These are phyloP conservation scores for Epichloe sylvatica DNA, from an alignment of 2,329 filamentous ascomycete genomes.

Conservation along the genomic window DNA sequence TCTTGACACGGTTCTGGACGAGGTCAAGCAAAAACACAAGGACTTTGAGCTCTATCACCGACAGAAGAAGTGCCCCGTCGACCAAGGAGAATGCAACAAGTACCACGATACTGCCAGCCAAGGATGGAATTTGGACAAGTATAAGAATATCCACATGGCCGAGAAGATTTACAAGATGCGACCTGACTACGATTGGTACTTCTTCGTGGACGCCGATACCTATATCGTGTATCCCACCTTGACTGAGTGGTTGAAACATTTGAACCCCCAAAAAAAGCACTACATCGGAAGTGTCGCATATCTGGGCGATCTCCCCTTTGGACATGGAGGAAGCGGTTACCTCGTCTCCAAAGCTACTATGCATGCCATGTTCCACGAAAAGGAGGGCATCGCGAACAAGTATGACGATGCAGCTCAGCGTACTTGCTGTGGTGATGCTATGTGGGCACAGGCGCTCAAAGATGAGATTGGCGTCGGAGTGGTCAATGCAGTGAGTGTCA, in stretches of 20 bases:
- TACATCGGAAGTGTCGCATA: constrained; percentile 38
- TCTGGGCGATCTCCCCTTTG: constrained; percentile 30
- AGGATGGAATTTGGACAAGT: constrained; percentile 45
- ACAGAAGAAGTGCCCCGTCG: constrained; percentile 30
- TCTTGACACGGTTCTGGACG: constrained; percentile 29
- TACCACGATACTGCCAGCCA: constrained; percentile 14
- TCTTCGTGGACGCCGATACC: constrained; percentile 46
- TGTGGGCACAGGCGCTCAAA: constrained; percentile 32
- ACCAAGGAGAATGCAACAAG: constrained; percentile 31
- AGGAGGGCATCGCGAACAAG: constrained; percentile 28
- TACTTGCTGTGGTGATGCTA: constrained; percentile 38
- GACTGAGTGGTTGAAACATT: constrained; percentile 30
- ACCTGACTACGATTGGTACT: constrained; percentile 42
- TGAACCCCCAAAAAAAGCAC: constrained; percentile 28
- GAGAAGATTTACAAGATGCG: constrained; percentile 37
- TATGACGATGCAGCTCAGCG: constrained; percentile 29
- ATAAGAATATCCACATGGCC: constrained; percentile 47
- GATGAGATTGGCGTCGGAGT: constrained; percentile 28
- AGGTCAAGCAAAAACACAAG: constrained; percentile 28
- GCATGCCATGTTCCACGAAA: constrained; percentile 27
- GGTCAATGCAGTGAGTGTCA: constrained; percentile 25
- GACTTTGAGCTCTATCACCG: constrained; percentile 38
- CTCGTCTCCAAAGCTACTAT: constrained; percentile 38
- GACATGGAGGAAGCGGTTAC: constrained; percentile 43
- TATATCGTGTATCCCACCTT: constrained; percentile 42